phyloP scores from a whole-genome alignment of 495 filamentous ascomycete genomes.

The Penicillium ochrochloron region DNA sequence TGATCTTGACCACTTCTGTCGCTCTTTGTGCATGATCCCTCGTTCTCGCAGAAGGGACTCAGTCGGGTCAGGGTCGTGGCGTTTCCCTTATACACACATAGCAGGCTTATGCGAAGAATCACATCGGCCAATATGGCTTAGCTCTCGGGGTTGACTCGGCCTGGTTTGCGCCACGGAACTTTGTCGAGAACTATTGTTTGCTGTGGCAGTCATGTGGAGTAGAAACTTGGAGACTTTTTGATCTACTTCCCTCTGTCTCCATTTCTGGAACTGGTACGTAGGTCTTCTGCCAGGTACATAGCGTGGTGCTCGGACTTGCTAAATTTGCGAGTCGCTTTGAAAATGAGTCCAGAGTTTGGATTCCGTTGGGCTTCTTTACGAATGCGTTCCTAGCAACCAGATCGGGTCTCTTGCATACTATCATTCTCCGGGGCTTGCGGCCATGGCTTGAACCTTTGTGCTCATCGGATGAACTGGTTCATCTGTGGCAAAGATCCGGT shows the following conservation, averaged over 20 bases:
- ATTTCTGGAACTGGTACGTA: not conserved
- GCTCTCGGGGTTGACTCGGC: not conserved
- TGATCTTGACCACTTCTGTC: not conserved
- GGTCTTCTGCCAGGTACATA: conserved; percentile 8
- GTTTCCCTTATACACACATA: not conserved
- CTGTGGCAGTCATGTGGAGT: not conserved
- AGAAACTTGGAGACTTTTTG: not conserved
- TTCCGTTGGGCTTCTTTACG: not conserved
- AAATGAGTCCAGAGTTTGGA: not conserved
- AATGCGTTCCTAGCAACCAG: conserved; percentile 7
- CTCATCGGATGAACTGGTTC: not conserved
- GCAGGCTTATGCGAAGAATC: not conserved
- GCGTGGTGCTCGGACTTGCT: conserved; percentile 19
- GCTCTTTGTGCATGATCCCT: not conserved
- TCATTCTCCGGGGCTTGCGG: conserved; percentile 1
- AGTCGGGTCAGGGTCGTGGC: not conserved
- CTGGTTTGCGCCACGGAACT: not conserved
- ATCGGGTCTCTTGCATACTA: conserved; percentile 8
- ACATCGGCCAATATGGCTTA: not conserved
- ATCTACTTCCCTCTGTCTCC: not conserved
- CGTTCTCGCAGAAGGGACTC: not conserved
- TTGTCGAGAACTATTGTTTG: not conserved
- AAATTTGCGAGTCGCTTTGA: conserved; percentile 18
- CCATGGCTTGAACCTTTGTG: conserved; percentile 4
- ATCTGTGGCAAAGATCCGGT: not conserved